Evolutionary conservation across 441 rosid species (phyloP), one percentile per base, ranked within the genome.

Genomic region (Gossypium lobatum): DNA sequence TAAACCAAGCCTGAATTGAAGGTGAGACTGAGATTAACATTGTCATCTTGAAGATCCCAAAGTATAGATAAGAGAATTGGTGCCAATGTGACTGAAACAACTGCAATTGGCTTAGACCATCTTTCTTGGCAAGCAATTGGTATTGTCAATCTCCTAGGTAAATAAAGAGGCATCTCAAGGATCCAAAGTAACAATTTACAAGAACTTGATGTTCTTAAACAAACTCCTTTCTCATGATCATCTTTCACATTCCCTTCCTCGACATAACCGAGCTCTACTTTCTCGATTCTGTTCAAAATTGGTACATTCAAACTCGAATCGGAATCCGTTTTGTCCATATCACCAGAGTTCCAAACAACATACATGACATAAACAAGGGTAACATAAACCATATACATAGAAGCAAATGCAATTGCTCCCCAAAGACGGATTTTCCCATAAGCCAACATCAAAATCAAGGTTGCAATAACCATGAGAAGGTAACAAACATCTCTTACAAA

Each of bases 71-170:
- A 71, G 9, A 92, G 83, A 67, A 88, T 37, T 37, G 97, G 97
- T 9, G 95, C 89, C 5, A 92, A 45, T 54, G 87, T 81, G 13
- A 84, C 95, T 20, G 93, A 89, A 39, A 78, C 78, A 52, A 92
- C 87, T 6, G 93, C 93, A 39, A 82, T 71, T 76, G 93, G 89
- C 78, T 88, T 87, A 9, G 93, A 92, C 98, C 97, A 94, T 78
- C 78, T 81, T 23, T 85, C 79, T 74, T 88, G 89, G 53, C 80
- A 64, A 25, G 86, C 83, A 9, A 87, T 85, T 3, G 97, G 98
- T 72, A 92, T 92, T 10, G 98, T 94, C 80, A 94, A 81, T 71
- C 98, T 85, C 68, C 97, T 81, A 0, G 97, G 93, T 55, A 94
- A 73, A 62, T 73, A 85, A 21, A 94, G 85, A 4, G 97, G 98